Base-by-base conservation (phyloP, 2,329 filamentous ascomycete species). In the Lasiodiplodia gonubiensis region DNA sequence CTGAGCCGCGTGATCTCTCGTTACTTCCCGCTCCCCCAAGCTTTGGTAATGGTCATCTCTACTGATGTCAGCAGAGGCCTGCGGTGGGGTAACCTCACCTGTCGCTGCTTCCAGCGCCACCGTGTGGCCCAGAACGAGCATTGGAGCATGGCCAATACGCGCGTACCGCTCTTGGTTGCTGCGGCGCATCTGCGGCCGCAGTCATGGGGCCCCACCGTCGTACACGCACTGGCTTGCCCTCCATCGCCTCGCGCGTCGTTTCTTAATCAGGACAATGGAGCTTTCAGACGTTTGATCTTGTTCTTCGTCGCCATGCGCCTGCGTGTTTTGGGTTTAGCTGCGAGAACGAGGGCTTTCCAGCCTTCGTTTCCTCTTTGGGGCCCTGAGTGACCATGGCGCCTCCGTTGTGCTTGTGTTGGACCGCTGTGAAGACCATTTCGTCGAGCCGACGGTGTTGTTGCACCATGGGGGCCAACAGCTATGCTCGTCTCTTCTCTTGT, bases 271-370 rank as follows among this genome's bases (percentile, higher is more conserved):
- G 59, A 23, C 37, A 63, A 63, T 63, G 59, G 46, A 48, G 42
- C 46, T 63, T 63, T 63, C 59, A 63, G 59, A 63, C 59, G 59
- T 63, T 63, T 33, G 59, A 63, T 14, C 42, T 63, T 63, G 27
- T 27, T 35, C 14, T 30, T 7, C 5, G 14, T 21, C 25, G 42
- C n/a, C 59, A 51, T 51, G 59, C 42, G 27, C 30, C 27, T n/a
- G 42, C 12, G 14, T 51, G 27, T n/a, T 63, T 63, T 51, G 30
- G 46, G 59, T 27, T 51, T 63, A 63, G 59, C n/a, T 30, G 14
- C 14, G 27, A 21, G 12, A 3, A 18, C 3, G 11, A 55, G 53
- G 53, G 53, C 53, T 55, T 42, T 35, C 18, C 21, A 25, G 21
- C 35, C 21, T 59, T 3, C 23, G 1, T 21, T 30, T 27, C 3